A percentile compares a stretch with the other conserved stretches of the same genome.
phyloP scores from a whole-genome alignment of 345 rosid species.

The Eucalyptus curtisii region DNA sequence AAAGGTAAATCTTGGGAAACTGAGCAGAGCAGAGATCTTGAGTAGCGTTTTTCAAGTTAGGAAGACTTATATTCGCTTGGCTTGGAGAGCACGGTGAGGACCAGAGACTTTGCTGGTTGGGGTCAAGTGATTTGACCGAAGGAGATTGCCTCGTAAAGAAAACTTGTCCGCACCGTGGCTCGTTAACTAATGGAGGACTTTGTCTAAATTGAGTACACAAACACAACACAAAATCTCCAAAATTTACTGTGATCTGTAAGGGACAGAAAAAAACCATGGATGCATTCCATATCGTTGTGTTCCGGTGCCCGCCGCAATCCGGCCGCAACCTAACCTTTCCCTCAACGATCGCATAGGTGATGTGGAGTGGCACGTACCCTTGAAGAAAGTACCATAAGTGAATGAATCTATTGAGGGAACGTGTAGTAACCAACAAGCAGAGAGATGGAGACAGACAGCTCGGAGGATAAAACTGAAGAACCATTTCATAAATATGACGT shows the following conservation, averaged over 20 bases:
- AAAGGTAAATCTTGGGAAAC: neutral
- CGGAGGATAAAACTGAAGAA: too few species aligned
- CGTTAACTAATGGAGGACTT: neutral
- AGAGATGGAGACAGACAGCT: too few species aligned
- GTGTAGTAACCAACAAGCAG: neutral
- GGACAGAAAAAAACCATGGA: neutral
- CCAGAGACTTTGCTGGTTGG: neutral
- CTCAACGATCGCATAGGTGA: neutral
- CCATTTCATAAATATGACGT: too few species aligned
- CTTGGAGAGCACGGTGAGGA: neutral
- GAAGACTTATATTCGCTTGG: neutral
- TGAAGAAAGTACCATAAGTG: neutral
- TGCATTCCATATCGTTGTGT: neutral
- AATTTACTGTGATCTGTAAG: neutral
- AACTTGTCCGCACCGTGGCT: neutral
- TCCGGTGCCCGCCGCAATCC: neutral
- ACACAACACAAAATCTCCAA: neutral
- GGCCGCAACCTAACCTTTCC: neutral
- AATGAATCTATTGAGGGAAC: neutral
- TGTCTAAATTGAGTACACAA: neutral
- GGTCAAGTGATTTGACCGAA: neutral
- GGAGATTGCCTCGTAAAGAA: neutral
- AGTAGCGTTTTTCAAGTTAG: neutral
- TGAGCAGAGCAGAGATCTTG: neutral
- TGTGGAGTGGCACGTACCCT: neutral